Evolutionary conservation across 306 rosid genomes (phyloP).

Genomic region (Trichosanthes cucumerina): DNA sequence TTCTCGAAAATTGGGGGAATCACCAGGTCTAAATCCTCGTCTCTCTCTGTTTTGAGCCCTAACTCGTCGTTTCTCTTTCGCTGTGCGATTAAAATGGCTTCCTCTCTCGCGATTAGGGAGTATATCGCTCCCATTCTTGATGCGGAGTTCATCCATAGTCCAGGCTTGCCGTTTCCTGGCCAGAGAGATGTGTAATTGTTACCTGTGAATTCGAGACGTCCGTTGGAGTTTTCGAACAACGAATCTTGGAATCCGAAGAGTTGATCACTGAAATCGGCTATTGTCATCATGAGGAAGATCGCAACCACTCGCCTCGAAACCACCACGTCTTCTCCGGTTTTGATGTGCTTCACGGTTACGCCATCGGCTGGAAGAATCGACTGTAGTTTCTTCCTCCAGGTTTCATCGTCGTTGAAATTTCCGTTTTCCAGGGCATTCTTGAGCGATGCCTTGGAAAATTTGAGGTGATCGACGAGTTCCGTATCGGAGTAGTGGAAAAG

Average conservation of each 20-base stretch:
- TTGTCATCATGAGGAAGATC: conserved; percentile 58
- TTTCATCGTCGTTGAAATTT: conserved; percentile 21
- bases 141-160: conserved; percentile 70
- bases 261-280: conserved; percentile 84
- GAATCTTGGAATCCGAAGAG: conserved; percentile 57
- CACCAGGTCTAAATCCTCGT: conserved; percentile 47
- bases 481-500: conserved; percentile 51
- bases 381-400: conserved; percentile 61
- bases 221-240: conserved; percentile 44
- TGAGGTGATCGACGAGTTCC: conserved; percentile 49
- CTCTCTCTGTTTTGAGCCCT: conserved; percentile 22
- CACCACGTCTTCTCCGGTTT: conserved; percentile 44
- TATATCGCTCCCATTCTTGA: conserved; percentile 70
- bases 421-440: conserved; percentile 32
- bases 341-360: conserved; percentile 46
- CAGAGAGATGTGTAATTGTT: conserved; percentile 46
- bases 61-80: conserved; percentile 8
- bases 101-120: conserved; percentile 58
- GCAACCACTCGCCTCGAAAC: conserved; percentile 65
- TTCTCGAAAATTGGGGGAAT: conserved; percentile 59
- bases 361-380: conserved; percentile 51
- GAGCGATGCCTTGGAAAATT: conserved; percentile 27
- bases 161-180: conserved; percentile 81
- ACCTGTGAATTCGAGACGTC: conserved; percentile 48
- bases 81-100: conserved; percentile 41